These are phyloP conservation scores for Myxozyma vanderwaltii DNA, from an alignment of 805 yeast species.

Conservation along the genomic window DNA sequence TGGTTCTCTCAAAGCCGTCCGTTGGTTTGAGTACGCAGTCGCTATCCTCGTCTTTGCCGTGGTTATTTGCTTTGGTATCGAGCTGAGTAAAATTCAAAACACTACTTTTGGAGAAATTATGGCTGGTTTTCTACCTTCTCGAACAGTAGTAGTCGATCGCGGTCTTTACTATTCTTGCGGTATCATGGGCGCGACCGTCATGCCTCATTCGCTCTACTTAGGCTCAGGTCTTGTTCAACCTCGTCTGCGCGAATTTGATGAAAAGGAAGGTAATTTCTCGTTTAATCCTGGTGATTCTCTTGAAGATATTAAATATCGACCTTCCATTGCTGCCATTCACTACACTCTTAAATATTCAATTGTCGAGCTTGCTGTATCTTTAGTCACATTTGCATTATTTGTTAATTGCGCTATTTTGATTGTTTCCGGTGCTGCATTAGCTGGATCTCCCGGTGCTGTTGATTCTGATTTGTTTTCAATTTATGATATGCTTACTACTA, in stretches of 20 bases:
- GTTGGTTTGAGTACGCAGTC: conserved; percentile 82
- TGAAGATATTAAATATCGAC: conserved; percentile 52
- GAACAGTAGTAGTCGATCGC: conserved; percentile 53
- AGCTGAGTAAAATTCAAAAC: conserved; percentile 66
- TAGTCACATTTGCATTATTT: conserved; percentile 79
- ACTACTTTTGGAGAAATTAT: conserved; percentile 58
- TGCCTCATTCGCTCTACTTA: conserved; percentile 88
- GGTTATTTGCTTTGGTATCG: conserved; percentile 80
- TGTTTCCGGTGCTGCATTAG: conserved; percentile 78
- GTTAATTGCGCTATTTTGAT: conserved; percentile 82
- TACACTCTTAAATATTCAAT: conserved; percentile 74
- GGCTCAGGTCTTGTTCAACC: conserved; percentile 91
- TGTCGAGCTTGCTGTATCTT: conserved; percentile 66
- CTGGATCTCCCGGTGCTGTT: conserved; percentile 61
- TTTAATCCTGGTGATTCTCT: conserved; percentile 41
- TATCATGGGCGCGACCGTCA: conserved; percentile 88
- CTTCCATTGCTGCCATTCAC: conserved; percentile 70
- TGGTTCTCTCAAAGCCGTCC: conserved; percentile 74
- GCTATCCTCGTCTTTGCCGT: conserved; percentile 76
- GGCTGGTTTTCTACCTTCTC: conserved; percentile 64
- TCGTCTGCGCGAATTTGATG: conserved; percentile 75
- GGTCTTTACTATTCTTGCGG: conserved; percentile 83
- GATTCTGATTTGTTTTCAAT: conserved; percentile 83
- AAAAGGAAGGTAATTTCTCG: conserved; percentile 60
- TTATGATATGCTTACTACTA: conserved; percentile 60